Conservation (phyloP, 257 asterid species). For the Fraxinus americana region DNA sequence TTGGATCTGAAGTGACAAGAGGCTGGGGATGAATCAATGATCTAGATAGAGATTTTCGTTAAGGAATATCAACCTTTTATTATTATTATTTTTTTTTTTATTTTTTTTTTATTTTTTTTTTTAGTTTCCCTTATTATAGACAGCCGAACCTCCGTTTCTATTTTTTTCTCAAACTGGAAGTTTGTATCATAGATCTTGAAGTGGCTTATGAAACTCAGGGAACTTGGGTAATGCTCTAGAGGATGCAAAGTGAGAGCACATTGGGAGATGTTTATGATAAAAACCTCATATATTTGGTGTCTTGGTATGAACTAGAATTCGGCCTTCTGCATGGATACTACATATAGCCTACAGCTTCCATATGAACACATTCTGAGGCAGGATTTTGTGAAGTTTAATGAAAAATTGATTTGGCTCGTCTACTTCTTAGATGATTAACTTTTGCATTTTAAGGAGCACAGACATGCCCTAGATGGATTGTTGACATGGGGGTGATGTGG, state of each 20-base stretch:
- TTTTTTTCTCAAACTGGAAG: neutral
- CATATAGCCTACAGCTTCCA: neutral
- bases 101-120: too few species aligned
- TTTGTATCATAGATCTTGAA: neutral
- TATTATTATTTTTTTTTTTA: too few species aligned
- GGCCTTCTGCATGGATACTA: neutral
- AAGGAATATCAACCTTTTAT: too few species aligned
- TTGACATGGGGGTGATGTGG: neutral
- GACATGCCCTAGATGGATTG: neutral
- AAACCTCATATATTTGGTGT: neutral
- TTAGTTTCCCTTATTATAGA: too few species aligned
- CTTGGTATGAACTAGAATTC: neutral
- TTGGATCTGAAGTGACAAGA: too few species aligned
- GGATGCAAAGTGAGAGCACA: neutral
- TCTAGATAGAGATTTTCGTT: too few species aligned
- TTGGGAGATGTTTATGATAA: neutral
- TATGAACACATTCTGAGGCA: neutral
- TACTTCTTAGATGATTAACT: neutral
- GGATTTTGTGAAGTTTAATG: neutral
- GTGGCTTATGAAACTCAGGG: neutral
- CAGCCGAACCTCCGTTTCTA: too few species aligned
- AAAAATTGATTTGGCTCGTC: neutral
- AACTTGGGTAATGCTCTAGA: neutral
- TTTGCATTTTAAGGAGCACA: neutral
- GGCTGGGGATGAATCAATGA: too few species aligned